Evolutionary conservation across 2,329 filamentous ascomycete species (phyloP).

Genomic region (Cytospora schulzeri): DNA sequence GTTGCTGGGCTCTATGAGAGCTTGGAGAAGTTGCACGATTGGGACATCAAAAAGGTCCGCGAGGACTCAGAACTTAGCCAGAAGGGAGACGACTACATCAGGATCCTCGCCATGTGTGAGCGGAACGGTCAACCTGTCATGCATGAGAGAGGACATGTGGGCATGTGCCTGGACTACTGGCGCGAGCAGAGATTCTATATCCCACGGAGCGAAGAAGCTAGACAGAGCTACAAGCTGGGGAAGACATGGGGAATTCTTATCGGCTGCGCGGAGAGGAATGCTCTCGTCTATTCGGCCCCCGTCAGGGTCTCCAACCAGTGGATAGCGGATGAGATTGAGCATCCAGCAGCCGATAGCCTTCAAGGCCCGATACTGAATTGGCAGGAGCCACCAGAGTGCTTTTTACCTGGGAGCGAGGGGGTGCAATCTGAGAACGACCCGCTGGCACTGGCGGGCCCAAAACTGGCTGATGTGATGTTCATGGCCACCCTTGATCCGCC

Average conservation of each 20-base stretch:
- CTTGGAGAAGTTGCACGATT: slow-evolving; percentile 68
- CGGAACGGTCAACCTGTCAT: slow-evolving; percentile 71
- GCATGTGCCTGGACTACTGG: slow-evolving; percentile 79
- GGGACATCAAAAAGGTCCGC: slow-evolving; percentile 64
- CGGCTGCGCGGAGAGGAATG: slow-evolving; percentile 58
- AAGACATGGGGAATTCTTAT: slow-evolving; percentile 69
- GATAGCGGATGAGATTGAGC: slow-evolving; percentile 67
- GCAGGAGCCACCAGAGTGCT: slow-evolving; percentile 70
- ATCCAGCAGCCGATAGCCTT: slow-evolving; percentile 44
- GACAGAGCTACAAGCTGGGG: slow-evolving; percentile 43
- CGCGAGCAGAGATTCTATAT: slow-evolving; percentile 55
- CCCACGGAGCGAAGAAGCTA: slow-evolving; percentile 13
- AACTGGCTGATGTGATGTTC: slow-evolving; percentile 73
- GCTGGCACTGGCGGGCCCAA: slow-evolving; percentile 47
- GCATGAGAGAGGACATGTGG: slow-evolving; percentile 68
- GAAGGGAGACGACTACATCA: slow-evolving; percentile 52
- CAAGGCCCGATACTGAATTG: slow-evolving; percentile 61
- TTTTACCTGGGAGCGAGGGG: slow-evolving; percentile 49
- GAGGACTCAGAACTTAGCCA: slow-evolving; percentile 48
- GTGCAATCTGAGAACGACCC: slow-evolving; percentile 52
- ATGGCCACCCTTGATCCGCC: slow-evolving; percentile 75
- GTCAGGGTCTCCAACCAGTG: slow-evolving; percentile 73
- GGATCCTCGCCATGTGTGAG: slow-evolving; percentile 65
- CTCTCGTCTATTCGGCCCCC: slow-evolving; percentile 51
- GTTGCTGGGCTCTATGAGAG: slow-evolving; percentile 73